phyloP scores from a whole-genome alignment of 2,329 filamentous ascomycete species.

The Aspergillus arachidicola region DNA sequence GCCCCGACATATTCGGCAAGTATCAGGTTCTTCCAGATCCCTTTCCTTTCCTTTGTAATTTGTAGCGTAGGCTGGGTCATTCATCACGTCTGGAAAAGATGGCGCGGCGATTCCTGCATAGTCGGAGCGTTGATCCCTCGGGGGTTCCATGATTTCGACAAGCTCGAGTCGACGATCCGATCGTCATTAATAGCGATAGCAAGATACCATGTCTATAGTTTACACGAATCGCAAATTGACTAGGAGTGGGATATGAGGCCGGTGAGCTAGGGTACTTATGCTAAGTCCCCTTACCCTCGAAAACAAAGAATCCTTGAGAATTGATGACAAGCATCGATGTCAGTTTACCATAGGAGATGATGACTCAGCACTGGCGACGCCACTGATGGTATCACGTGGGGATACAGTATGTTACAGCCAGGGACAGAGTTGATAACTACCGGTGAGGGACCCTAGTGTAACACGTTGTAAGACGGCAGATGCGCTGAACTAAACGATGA shows the following conservation, averaged over 20 bases:
- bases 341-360: neutral
- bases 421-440: neutral
- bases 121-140: conserved; percentile 24
- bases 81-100: conserved; percentile 57
- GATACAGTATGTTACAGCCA: neutral
- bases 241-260: neutral
- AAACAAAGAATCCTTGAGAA: neutral
- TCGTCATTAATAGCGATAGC: conserved; percentile 23
- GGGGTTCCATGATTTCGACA: conserved; percentile 31
- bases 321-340: neutral
- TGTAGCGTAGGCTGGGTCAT: conserved; percentile 55
- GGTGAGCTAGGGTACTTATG: neutral
- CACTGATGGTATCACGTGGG: neutral
- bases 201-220: conserved; percentile 27
- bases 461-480: neutral
- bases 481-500: neutral
- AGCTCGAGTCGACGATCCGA: conserved; percentile 21
- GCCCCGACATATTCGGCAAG: conserved; percentile 95
- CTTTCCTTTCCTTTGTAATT: conserved; percentile 42
- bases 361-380: neutral
- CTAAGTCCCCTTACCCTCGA: neutral
- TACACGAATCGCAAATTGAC: neutral
- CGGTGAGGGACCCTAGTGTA: neutral
- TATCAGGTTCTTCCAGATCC: conserved; percentile 65
- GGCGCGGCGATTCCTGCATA: conserved; percentile 16